phyloP scores from a whole-genome alignment of 345 rosid genomes.

The Eucalyptus microcorys region DNA sequence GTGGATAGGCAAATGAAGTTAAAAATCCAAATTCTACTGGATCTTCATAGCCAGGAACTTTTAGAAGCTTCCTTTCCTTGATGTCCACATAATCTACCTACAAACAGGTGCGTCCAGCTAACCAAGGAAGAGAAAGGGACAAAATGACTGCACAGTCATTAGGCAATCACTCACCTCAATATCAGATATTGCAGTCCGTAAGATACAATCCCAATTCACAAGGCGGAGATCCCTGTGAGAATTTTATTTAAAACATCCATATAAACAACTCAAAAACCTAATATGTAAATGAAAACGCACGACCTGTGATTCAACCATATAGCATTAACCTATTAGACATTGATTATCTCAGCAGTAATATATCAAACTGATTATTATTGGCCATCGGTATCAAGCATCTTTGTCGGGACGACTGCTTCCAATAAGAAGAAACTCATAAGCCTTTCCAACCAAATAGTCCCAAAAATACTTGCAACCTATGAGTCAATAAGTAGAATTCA shows the following conservation, averaged over 20 bases:
- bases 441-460: neutral
- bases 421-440: neutral
- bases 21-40: conserved; percentile 91
- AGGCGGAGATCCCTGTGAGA: conserved; percentile 53
- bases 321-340: neutral
- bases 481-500: neutral
- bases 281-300: neutral
- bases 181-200: conserved; percentile 86
- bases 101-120: conserved; percentile 1
- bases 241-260: neutral
- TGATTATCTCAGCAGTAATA: neutral
- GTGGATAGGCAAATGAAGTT: conserved; percentile 81
- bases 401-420: neutral
- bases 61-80: conserved; percentile 43
- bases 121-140: neutral
- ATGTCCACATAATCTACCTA: conserved; percentile 82
- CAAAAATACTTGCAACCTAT: neutral
- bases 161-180: conserved; percentile 41
- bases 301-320: neutral
- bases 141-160: neutral
- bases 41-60: conserved; percentile 77
- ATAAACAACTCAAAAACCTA: neutral
- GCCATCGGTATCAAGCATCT: neutral
- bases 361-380: neutral
- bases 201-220: conserved; percentile 86